Evolutionary conservation across 2,329 filamentous ascomycete species (phyloP).

Genomic region (Hyphodiscus sp.): DNA sequence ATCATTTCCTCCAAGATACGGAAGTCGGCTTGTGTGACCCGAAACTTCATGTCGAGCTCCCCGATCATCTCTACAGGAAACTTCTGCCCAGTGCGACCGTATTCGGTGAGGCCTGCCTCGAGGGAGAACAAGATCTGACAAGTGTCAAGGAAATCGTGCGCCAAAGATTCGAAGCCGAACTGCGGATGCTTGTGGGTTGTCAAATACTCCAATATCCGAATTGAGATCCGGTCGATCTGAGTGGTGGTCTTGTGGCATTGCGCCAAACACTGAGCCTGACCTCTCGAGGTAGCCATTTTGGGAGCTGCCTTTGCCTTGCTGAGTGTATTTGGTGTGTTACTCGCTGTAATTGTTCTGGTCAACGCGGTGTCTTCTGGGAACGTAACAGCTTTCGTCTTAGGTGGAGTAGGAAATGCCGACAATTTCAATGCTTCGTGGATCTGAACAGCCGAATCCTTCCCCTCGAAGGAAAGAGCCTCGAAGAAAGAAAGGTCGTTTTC

Average conservation of each 20-base stretch:
- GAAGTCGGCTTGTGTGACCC: constrained; percentile 54
- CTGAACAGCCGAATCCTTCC: constrained; percentile 5
- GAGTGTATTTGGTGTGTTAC: not conserved
- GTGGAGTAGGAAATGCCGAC: not conserved
- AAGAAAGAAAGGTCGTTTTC: constrained; percentile 11
- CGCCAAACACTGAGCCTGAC: constrained; percentile 32
- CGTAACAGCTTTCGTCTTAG: not conserved
- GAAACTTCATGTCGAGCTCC: constrained; percentile 60
- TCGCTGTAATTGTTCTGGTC: constrained; percentile 2
- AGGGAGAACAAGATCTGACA: constrained; percentile 63
- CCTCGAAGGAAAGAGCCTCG: constrained; percentile 10
- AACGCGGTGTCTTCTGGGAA: constrained; percentile 4
- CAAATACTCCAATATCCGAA: constrained; percentile 59
- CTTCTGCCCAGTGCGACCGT: constrained; percentile 41
- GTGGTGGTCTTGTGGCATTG: constrained; percentile 53
- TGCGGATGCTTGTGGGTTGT: constrained; percentile 48
- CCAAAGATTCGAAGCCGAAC: constrained; percentile 51
- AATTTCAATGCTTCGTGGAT: constrained; percentile 2
- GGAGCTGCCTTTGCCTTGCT: not conserved
- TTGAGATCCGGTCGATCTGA: constrained; percentile 56
- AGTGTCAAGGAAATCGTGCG: constrained; percentile 60
- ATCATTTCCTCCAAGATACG: constrained; percentile 58
- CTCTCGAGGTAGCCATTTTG: constrained; percentile 16
- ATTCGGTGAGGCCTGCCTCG: constrained; percentile 56
- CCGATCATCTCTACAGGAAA: constrained; percentile 54